phyloP scores from a whole-genome alignment of 1,139 yeast species.

The Pichia sp. region DNA sequence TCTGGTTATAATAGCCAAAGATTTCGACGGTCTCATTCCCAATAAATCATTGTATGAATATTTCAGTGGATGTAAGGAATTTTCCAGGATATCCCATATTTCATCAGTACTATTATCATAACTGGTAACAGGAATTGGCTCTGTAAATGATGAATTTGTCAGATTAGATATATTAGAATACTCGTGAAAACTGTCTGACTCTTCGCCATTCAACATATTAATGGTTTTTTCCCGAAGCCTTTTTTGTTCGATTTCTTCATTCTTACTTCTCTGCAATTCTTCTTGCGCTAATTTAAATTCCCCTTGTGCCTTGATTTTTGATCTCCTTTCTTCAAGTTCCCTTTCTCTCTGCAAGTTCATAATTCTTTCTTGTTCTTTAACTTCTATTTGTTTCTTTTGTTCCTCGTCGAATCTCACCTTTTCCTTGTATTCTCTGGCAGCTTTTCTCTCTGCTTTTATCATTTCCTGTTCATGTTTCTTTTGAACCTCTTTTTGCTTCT shows the following conservation, averaged over 20 bases:
- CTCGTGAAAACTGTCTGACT: neutral
- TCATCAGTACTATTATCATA: slow-evolving; percentile 1
- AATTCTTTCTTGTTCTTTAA: slow-evolving; percentile 52
- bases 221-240: too few relatives aligned
- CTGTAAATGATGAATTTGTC: neutral
- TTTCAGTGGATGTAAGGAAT: neutral
- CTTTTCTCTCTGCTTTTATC: neutral
- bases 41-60: slow-evolving; percentile 9
- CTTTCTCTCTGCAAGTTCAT: slow-evolving; percentile 27
- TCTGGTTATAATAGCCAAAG: slow-evolving; percentile 6
- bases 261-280: neutral
- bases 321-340: slow-evolving; percentile 24
- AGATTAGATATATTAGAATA: neutral
- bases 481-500: too few relatives aligned
- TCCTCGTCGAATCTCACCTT: neutral
- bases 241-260: neutral
- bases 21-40: slow-evolving; percentile 14
- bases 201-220: neutral
- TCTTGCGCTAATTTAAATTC: neutral
- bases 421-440: neutral
- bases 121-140: neutral
- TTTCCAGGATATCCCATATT: neutral
- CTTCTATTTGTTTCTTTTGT: neutral
- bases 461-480: neutral
- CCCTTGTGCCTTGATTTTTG: neutral